phyloP scores from a whole-genome alignment of 768 basidiomycete genomes.

The Tricholoma sp. region DNA sequence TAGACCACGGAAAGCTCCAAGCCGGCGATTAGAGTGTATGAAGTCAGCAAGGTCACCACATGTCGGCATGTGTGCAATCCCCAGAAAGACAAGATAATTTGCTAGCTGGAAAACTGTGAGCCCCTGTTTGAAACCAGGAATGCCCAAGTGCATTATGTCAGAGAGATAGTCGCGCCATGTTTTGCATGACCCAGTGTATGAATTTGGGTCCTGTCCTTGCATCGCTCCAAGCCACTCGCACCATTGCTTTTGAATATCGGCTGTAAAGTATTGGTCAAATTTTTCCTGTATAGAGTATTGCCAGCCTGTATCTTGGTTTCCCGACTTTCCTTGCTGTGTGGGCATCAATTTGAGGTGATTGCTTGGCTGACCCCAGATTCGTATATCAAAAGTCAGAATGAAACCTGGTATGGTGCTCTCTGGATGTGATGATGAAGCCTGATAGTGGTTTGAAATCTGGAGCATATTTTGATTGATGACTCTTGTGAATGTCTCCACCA shows the following conservation, averaged over 20 bases:
- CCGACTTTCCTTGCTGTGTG: too few relatives aligned
- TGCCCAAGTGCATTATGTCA: neutral
- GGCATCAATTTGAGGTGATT: too few relatives aligned
- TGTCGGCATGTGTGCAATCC: too few relatives aligned
- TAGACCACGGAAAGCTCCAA: too few relatives aligned
- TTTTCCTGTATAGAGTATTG: neutral
- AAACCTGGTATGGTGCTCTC: too few relatives aligned
- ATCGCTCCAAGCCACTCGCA: neutral
- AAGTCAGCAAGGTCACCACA: too few relatives aligned
- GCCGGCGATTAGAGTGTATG: too few relatives aligned
- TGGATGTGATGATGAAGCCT: too few relatives aligned
- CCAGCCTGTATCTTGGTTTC: neutral
- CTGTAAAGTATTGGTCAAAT: constrained; percentile 1
- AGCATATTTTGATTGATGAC: too few relatives aligned
- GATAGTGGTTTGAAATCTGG: too few relatives aligned
- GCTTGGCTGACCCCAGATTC: neutral
- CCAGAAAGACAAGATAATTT: constrained; percentile 9
- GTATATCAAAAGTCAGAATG: neutral
- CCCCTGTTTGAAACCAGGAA: constrained; percentile 2
- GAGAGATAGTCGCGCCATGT: constrained; percentile 3
- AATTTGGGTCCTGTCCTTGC: constrained; percentile 3
- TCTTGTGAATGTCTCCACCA: too few relatives aligned
- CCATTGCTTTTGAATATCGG: neutral
- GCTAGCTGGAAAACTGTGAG: constrained; percentile 10
- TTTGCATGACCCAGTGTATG: neutral